Evolutionary conservation across 495 filamentous ascomycete species (phyloP).

Genomic region (Podospora sp.): DNA sequence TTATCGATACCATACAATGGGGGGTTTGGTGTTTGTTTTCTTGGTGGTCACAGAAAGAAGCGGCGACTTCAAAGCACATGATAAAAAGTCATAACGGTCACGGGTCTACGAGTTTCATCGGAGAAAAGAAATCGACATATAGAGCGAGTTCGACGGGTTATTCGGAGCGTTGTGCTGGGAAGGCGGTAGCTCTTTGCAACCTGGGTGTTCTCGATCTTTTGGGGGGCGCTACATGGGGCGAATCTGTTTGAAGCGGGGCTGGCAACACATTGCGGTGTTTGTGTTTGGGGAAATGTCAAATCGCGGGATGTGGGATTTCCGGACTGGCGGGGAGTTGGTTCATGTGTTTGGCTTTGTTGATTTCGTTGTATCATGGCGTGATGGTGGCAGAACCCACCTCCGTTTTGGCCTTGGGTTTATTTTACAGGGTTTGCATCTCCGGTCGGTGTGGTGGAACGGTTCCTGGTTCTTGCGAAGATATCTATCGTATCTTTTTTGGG

Average conservation of each 20-base stretch:
- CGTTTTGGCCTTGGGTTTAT: slow-evolving; percentile 25
- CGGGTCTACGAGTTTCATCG: slow-evolving; percentile 42
- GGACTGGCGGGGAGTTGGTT: slow-evolving; percentile 37
- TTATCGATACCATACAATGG: slow-evolving; percentile 40
- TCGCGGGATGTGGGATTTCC: slow-evolving; percentile 24
- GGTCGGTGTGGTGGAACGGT: slow-evolving; percentile 24
- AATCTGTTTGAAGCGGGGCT: slow-evolving; percentile 27
- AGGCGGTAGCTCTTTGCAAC: slow-evolving; percentile 22
- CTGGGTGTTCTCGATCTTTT: slow-evolving; percentile 34
- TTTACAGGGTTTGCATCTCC: slow-evolving; percentile 35
- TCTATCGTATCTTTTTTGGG: slow-evolving; percentile 25
- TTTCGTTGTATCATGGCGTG: slow-evolving; percentile 32
- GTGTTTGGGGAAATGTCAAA: slow-evolving; percentile 29
- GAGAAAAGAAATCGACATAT: slow-evolving; percentile 42
- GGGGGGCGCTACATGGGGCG: slow-evolving; percentile 31
- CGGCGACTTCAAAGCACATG: slow-evolving; percentile 40
- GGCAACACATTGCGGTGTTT: slow-evolving; percentile 36
- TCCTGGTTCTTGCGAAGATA: slow-evolving; percentile 20
- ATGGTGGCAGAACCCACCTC: slow-evolving; percentile 26
- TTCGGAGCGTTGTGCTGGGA: slow-evolving; percentile 20
- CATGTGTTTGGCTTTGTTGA: slow-evolving; percentile 23
- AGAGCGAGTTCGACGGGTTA: slow-evolving; percentile 35
- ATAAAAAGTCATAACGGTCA: slow-evolving; percentile 44
- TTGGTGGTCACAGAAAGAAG: slow-evolving; percentile 36
- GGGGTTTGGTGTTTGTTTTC: slow-evolving; percentile 27